Base-by-base conservation (phyloP, 495 filamentous ascomycete species). In the Hypoxylon fuscum region DNA sequence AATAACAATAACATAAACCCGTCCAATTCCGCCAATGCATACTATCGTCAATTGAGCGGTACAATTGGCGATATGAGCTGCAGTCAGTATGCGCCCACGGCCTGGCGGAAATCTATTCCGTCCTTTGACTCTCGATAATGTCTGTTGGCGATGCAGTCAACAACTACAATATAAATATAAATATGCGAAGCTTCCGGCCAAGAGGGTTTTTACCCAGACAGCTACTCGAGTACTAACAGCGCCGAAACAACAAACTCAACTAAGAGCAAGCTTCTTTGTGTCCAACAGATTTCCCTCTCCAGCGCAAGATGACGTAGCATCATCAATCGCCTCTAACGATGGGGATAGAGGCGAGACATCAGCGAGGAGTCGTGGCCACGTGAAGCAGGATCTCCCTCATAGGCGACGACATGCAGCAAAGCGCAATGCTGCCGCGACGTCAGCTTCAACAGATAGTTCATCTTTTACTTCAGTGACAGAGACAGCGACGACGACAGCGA, bases 181-280 rank as follows among this genome's bases (percentile, higher is more conserved):
- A 47, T 56, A 45, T 23, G 32, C 29, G 43, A 59, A 27, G n/a
- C 9, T 43, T 55, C 40, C 46, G 21, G 2, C 51, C n/a, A 31
- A 23, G 42, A 62, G 35, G 41, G n/a, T 12, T 23, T 44, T 60
- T 29, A 18, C 49, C 15, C 60, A 54, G 2, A 41, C 52, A n/a
- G n/a, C 40, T 23, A 57, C 18, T 27, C 25, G n/a, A n/a, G 20
- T 42, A 8, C 54, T 66, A 0, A 44, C 59, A 10, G 27, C 68
- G 17, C 41, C 67, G 35, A 53, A 53, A 11, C 46, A 23, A 15
- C 41, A 27, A 41, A 40, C 53, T 12, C 69, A 55, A 20, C 62
- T 79, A 23, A 73, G 69, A 43, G 46, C 74, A 14, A 69, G 71
- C 40, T 80, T 76, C 58, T 80, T 80, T 47, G 47, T 75, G 23